Percentiles rank a stretch among this genome's conserved stretches.
Conservation (phyloP, 192 early-diverging fungal species). For the Coemansia sp. region DNA sequence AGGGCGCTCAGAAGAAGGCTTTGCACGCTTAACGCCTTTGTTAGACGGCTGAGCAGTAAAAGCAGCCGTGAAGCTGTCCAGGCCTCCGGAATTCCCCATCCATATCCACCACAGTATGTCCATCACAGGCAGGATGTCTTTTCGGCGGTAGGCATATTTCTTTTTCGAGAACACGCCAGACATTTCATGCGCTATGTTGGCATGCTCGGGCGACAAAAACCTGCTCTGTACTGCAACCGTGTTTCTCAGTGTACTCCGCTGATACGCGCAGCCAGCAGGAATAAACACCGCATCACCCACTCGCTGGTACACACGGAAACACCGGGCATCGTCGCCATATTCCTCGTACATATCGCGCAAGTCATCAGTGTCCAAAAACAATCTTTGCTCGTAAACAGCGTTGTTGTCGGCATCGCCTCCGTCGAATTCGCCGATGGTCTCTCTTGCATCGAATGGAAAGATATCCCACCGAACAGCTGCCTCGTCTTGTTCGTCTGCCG, state of each 20-base stretch:
- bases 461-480: conserved; percentile 63
- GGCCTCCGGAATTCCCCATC: conserved; percentile 19
- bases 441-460: conserved; percentile 44
- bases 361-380: conserved; percentile 10
- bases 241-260: conserved; percentile 60
- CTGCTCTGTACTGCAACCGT: conserved; percentile 64
- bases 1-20: too few relatives aligned
- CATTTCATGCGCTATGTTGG: conserved; percentile 13
- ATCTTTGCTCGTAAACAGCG: conserved; percentile 2
- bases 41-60: not conserved
- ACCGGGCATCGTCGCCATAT: conserved; percentile 36
- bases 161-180: conserved; percentile 11
- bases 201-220: conserved; percentile 61
- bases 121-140: conserved; percentile 39
- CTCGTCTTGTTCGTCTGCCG: not conserved
- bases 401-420: not conserved
- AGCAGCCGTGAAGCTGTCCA: not conserved
- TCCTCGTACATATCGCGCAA: conserved; percentile 34
- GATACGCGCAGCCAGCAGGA: conserved; percentile 71
- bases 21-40: too few relatives aligned
- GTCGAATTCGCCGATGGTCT: conserved; percentile 44
- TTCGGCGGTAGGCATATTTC: conserved; percentile 10
- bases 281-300: conserved; percentile 72
- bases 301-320: conserved; percentile 62
- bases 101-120: conserved; percentile 48